Percentiles rank a stretch among this genome's conserved stretches.
These are phyloP conservation scores for Nakazawaea anatomiae DNA, from an alignment of 805 yeast species.

Conservation along the genomic window DNA sequence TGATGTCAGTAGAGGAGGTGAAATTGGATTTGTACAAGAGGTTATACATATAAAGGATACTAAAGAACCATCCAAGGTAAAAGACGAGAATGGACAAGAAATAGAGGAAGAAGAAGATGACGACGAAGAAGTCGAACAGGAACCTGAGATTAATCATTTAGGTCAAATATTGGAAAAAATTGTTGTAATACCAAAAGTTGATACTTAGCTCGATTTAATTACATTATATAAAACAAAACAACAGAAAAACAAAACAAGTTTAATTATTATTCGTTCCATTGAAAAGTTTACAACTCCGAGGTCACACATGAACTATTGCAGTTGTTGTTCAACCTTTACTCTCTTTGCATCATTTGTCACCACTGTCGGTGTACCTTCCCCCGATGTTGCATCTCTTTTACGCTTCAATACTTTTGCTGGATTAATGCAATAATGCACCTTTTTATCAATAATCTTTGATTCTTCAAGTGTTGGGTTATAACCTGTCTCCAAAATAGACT, in stretches of 20 bases:
- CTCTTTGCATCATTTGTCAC: conserved; percentile 15
- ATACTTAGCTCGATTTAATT: background rate
- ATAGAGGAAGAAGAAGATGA: conserved; percentile 41
- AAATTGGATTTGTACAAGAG: conserved; percentile 67
- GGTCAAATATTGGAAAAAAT: conserved; percentile 54
- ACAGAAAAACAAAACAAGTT: too few species aligned
- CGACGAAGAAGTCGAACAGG: conserved; percentile 28
- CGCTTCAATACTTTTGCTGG: conserved; percentile 31
- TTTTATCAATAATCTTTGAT: conserved; percentile 57
- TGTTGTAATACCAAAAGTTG: conserved; percentile 50
- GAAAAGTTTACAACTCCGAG: too few species aligned
- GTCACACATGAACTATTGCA: background rate
- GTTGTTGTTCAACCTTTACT: conserved; percentile 14
- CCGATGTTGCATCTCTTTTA: conserved; percentile 9
- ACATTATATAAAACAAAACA: too few species aligned
- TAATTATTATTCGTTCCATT: too few species aligned
- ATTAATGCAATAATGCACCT: conserved; percentile 55
- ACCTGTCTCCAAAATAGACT: conserved; percentile 34
- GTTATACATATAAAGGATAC: conserved; percentile 29
- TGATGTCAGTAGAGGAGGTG: conserved; percentile 70
- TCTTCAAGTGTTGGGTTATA: conserved; percentile 51
- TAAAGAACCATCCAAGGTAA: conserved; percentile 21
- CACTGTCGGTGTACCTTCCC: conserved; percentile 2
- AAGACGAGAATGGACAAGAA: background rate
- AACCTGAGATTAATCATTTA: conserved; percentile 37